These are phyloP conservation scores for Chytridium lagenaria DNA, from an alignment of 371 early-diverging fungal genomes.

Conservation along the genomic window DNA sequence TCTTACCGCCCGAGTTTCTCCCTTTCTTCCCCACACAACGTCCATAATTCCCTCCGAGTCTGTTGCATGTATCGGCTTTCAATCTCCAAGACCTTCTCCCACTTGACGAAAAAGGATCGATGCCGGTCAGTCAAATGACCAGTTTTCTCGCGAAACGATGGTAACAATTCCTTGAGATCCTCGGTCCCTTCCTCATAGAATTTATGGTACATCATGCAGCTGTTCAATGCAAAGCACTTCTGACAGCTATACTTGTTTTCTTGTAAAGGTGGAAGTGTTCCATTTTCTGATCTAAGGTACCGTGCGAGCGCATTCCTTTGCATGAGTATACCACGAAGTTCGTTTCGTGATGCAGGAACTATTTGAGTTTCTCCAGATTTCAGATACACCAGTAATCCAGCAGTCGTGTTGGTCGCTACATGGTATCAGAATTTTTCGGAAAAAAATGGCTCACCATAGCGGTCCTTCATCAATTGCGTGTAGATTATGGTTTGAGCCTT, in stretches of 20 bases:
- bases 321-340: conserved; percentile 74
- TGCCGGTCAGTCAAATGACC: conserved; percentile 66
- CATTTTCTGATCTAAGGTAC: conserved; percentile 13
- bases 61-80: conserved; percentile 80
- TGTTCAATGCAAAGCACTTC: conserved; percentile 68
- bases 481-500: conserved; percentile 88
- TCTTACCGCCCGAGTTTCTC: conserved; percentile 50
- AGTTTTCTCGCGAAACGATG: conserved; percentile 67
- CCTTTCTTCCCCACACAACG: conserved; percentile 60
- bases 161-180: conserved; percentile 38
- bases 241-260: conserved; percentile 69
- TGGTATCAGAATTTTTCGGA: neutral
- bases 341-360: conserved; percentile 67
- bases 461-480: conserved; percentile 83
- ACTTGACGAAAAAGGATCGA: conserved; percentile 73
- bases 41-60: conserved; percentile 84
- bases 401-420: conserved; percentile 65
- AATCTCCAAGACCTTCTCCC: conserved; percentile 77
- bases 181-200: neutral
- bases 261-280: conserved; percentile 72
- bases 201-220: conserved; percentile 74
- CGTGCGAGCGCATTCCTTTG: conserved; percentile 76
- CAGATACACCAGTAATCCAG: conserved; percentile 82
- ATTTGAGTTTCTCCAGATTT: conserved; percentile 65
- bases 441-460: conserved; percentile 66